phyloP scores from a whole-genome alignment of 108 stramenopile genomes.

The Parmales sp. region DNA sequence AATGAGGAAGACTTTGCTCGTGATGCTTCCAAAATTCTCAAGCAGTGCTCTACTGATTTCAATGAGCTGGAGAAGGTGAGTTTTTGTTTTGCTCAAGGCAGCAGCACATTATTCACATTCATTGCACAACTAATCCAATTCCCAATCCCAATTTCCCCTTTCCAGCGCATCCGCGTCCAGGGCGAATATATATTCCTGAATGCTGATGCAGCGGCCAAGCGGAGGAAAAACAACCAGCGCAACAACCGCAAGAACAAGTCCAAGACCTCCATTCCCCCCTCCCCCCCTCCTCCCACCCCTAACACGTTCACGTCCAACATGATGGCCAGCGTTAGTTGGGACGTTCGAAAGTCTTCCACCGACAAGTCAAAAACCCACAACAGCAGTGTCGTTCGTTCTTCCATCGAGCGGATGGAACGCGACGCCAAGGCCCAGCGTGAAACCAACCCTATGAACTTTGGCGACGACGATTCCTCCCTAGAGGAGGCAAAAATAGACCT shows the following conservation, averaged over 20 bases:
- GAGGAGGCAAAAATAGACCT: no score
- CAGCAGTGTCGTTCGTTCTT: not conserved
- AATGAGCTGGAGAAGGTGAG: not conserved
- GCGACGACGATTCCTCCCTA: no score
- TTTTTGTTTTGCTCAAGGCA: not conserved
- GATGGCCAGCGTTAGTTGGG: not conserved
- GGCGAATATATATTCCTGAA: not conserved
- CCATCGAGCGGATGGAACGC: slow-evolving; percentile 5
- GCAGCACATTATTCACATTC: not conserved
- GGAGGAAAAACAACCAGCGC: not conserved
- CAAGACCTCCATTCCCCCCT: not conserved
- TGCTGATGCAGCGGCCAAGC: not conserved
- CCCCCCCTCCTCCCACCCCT: no score
- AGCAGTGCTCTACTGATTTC: not conserved
- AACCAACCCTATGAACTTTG: no score
- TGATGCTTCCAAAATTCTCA: not conserved
- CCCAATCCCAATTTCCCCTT: not conserved
- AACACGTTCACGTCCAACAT: no score
- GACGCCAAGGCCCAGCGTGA: no score
- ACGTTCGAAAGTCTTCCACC: not conserved
- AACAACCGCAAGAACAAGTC: not conserved
- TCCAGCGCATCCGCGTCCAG: not conserved
- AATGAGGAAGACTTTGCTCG: not conserved
- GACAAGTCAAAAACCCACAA: not conserved
- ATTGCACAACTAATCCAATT: not conserved